Evolutionary conservation across 108 stramenopile species (phyloP), one percentile per base, ranked within the genome.

Genomic region (Stephanodiscus triporus): DNA sequence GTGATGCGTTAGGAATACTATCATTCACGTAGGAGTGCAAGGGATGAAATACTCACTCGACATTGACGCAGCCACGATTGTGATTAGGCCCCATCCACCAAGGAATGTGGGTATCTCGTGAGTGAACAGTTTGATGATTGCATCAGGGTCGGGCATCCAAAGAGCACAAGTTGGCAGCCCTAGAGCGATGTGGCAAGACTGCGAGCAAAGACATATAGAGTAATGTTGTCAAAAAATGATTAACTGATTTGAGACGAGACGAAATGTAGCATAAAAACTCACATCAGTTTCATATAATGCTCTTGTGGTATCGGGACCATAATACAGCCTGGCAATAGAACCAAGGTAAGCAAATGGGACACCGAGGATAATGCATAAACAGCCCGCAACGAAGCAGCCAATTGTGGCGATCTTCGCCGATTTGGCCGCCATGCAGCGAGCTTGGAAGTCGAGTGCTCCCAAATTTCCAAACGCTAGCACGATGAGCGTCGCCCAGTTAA

Each of bases 401-500:
- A 68, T 63, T 10, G 67, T 76, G 9, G 92, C 92, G 57, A 66
- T 77, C 11, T 32, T 68, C 14, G 88, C 84, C 11, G 88, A 84
- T 74, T 88, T 93, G 40, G 85, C 78, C 16, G 92, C 88, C 87
- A 93, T 91, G 67, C 92, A 93, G 4, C 92, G 80, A n/a, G 88
- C 88, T 62, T 93, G 92, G 59, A 93, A 93, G 74, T 93, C 92
- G 48, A 93, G 80, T 0, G 92, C 92, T 63, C 40, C 89, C 43
- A 93, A 72, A 67, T 93, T 93, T n/a, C 92, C 92, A 63, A 93
- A 86, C 27, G 73, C 87, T 2, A 91, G 84, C 63, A 93, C 81
- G 66, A 93, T 85, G 60, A 93, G 87, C 42, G 89, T 93, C n/a
- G 83, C 84, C 92, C 92, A 93, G 57, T 93, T 91, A 68, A 73